A percentile compares a stretch with the other conserved stretches of the same genome.
These are phyloP conservation scores for Vaccinium macrocarpon DNA, from an alignment of 148 eudicot species.

Conservation along the genomic window DNA sequence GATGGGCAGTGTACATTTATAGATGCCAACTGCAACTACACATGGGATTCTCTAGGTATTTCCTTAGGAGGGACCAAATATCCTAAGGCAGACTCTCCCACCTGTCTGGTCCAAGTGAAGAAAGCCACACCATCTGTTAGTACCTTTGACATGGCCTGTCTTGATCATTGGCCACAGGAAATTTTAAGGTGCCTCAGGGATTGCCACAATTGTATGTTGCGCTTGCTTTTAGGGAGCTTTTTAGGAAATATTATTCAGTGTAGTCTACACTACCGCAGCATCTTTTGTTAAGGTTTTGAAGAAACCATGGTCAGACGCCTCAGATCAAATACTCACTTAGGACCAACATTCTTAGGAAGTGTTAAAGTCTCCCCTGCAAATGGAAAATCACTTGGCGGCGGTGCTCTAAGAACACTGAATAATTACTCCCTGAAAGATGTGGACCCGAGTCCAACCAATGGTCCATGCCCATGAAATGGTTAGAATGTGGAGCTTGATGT, in stretches of 20 bases:
- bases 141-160: not conserved
- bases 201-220: not conserved
- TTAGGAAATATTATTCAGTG: not conserved
- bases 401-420: too few species aligned
- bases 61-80: slow-evolving; percentile 7
- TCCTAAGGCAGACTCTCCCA: not conserved
- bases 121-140: not conserved
- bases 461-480: not conserved
- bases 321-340: not conserved
- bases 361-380: not conserved
- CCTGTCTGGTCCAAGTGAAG: not conserved
- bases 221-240: not conserved
- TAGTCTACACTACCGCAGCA: not conserved
- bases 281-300: not conserved
- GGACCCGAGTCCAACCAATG: too few species aligned
- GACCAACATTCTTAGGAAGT: too few species aligned
- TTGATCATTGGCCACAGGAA: not conserved
- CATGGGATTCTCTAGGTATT: slow-evolving; percentile 16
- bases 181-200: not conserved
- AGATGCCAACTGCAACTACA: slow-evolving; percentile 18
- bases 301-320: not conserved
- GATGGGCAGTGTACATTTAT: not conserved
- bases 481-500: not conserved
- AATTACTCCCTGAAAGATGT: too few species aligned
- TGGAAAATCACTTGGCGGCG: not conserved